Evolutionary conservation across 345 rosid genomes (phyloP), one percentile per base, ranked within the genome.

Genomic region (Salix viminalis): DNA sequence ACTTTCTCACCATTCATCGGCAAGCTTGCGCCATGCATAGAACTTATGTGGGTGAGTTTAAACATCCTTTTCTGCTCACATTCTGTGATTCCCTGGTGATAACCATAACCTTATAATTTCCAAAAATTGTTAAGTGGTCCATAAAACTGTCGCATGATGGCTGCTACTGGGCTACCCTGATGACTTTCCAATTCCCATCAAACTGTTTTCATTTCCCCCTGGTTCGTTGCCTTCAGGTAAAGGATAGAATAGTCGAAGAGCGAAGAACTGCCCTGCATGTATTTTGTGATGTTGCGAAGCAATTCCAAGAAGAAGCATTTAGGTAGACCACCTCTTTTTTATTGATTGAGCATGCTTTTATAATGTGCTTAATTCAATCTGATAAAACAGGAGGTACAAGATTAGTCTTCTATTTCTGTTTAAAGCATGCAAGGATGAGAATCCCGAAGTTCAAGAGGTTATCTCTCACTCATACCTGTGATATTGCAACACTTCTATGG

Each of bases 11-110:
- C 39, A 42, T 77, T 61, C 69, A 46, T 77, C 65, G 75, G 36
- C 50, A 21, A 61, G 34, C 61, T 77, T 42, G 23, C 46, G 5
- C 36, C 65, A 12, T 61, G 10, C 67, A 77, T 70, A 64, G 60
- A 6, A 8, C 42, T 18, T 62, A 64, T 77, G 48, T 77, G 79
- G 79, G 79, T 70, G 52, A 62, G 79, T 60, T 70, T 9, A 9
- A 9, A 5, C 46, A 19, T 21, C 24, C 65, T 15, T 58, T 71
- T 71, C 23, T 21, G 2, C 61, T 28, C 24, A n/a, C 7, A 26
- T 70, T 44, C 14, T 46, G 42, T 58, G 64, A n/a, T 58, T 24
- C 64, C 4, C 39, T 42, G 46, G 46, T 42, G 13, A 42, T 42
- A 12, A 42, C 46, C 46, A 42, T 13, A 42, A 42, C 46, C 46